Percentiles rank a stretch among this genome's conserved stretches.
phyloP scores from a whole-genome alignment of 1,284 basidiomycete species.

The Moesziomyces aphidis region DNA sequence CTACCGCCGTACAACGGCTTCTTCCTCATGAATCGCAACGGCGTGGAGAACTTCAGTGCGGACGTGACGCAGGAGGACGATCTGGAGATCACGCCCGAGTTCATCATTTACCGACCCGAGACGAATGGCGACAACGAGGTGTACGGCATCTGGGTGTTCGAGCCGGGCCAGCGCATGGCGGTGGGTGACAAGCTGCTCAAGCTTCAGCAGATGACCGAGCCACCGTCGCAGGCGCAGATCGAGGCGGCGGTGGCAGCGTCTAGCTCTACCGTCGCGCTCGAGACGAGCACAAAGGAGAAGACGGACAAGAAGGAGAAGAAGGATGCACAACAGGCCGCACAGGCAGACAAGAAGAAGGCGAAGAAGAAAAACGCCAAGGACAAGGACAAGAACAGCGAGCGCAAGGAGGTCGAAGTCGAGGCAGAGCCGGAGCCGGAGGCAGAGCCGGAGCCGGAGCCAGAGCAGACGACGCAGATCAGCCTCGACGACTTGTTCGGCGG shows the following conservation, averaged over 20 bases:
- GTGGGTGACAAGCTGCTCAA: conserved; percentile 70
- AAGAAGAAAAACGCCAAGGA: conserved; percentile 28
- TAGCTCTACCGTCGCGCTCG: neutral
- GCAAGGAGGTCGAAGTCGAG: neutral
- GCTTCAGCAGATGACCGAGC: conserved; percentile 42
- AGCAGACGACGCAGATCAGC: conserved; percentile 28
- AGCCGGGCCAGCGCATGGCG: conserved; percentile 77
- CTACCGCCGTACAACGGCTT: conserved; percentile 81
- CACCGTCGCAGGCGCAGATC: conserved; percentile 29
- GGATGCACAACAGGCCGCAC: conserved; percentile 9
- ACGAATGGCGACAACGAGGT: conserved; percentile 68
- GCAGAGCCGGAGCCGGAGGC: neutral
- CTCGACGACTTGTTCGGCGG: conserved; percentile 35
- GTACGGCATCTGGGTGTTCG: conserved; percentile 83
- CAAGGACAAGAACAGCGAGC: conserved; percentile 23
- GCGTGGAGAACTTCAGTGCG: conserved; percentile 84
- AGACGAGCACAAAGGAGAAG: neutral
- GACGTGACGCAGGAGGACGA: conserved; percentile 83
- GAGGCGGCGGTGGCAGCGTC: conserved; percentile 9
- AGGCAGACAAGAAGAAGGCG: conserved; percentile 15
- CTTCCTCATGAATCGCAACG: conserved; percentile 86
- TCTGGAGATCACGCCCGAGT: conserved; percentile 73
- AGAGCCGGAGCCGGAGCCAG: neutral
- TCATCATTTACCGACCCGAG: conserved; percentile 80
- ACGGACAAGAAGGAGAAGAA: conserved; percentile 11